Conservation (phyloP, 129 eudicot species). For the Daucus carota region DH1_v3.0 NC_030384.2:30850001-30850500, state of each 20-base stretch:
- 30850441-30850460: constrained; percentile 62
- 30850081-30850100: neutral
- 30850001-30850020: neutral
- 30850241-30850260: neutral
- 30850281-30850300: neutral
- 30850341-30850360: neutral
- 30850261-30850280: neutral
- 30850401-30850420: constrained; percentile 26
- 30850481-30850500: constrained; percentile 41
- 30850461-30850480: constrained; percentile 65
- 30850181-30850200: neutral
- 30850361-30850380: neutral
- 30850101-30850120: neutral
- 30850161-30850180: neutral
- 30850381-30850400: neutral
- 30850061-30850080: neutral
- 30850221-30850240: neutral
- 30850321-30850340: neutral
- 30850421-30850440: constrained; percentile 59
- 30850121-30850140: neutral
- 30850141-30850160: neutral
- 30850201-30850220: neutral
- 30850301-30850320: neutral
- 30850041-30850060: constrained; percentile 6
- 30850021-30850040: neutral